phyloP scores from a whole-genome alignment of 345 rosid species.

The Leavenworthia alabamica region DNA sequence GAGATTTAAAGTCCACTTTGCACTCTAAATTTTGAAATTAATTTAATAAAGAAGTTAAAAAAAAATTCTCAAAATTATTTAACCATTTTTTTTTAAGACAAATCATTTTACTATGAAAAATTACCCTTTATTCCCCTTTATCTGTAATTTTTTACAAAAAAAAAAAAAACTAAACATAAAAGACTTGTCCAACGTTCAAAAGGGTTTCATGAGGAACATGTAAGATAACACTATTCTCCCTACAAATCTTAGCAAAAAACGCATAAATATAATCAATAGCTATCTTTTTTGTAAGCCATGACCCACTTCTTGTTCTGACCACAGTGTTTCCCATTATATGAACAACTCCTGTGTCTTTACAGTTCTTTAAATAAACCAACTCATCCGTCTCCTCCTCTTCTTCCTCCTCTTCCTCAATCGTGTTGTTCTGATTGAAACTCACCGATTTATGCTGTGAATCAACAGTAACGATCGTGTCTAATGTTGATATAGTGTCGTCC shows the following conservation, averaged over 20 bases:
- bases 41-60: too few relatives aligned
- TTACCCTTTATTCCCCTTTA: conserved; percentile 7
- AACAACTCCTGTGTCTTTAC: conserved; percentile 67
- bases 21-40: too few relatives aligned
- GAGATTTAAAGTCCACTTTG: too few relatives aligned
- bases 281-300: conserved; percentile 52
- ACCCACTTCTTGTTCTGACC: conserved; percentile 54
- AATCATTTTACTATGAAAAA: too few relatives aligned
- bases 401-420: conserved; percentile 39
- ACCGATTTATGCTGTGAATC: conserved; percentile 22
- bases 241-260: conserved; percentile 69
- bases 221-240: conserved; percentile 65
- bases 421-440: conserved; percentile 25
- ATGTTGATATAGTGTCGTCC: conserved; percentile 37
- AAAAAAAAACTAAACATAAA: conserved; percentile 39
- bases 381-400: conserved; percentile 49
- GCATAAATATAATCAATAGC: conserved; percentile 61
- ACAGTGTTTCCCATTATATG: conserved; percentile 69
- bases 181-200: conserved; percentile 67
- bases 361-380: conserved; percentile 45
- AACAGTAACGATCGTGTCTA: conserved; percentile 42
- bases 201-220: conserved; percentile 76
- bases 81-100: too few relatives aligned
- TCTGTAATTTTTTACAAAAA: neutral
- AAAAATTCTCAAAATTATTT: too few relatives aligned